Evolutionary conservation across 2,329 filamentous ascomycete species (phyloP).

Genomic region (Cladosporium austrohemisphaericum): DNA sequence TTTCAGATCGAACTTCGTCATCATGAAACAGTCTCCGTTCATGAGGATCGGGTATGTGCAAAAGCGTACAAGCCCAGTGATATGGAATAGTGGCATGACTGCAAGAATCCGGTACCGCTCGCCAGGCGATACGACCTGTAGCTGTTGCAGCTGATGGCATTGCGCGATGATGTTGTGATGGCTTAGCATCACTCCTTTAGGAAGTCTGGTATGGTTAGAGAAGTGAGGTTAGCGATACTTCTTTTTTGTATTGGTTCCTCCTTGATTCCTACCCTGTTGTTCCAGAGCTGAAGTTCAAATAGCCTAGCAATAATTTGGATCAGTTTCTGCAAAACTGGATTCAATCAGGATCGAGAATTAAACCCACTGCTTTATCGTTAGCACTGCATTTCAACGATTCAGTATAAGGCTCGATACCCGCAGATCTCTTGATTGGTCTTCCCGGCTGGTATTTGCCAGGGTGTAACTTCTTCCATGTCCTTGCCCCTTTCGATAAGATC

Average conservation of each 20-base stretch:
- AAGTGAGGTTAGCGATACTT: neutral
- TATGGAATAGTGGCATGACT: slow-evolving; percentile 59
- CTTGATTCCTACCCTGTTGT: slow-evolving; percentile 34
- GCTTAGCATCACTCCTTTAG: slow-evolving; percentile 49
- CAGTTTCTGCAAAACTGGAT: no score
- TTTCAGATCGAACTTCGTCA: slow-evolving; percentile 59
- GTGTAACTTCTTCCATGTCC: slow-evolving; percentile 25
- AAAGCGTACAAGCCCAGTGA: slow-evolving; percentile 58
- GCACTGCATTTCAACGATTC: no score
- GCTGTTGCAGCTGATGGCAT: slow-evolving; percentile 54
- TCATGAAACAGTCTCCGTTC: slow-evolving; percentile 61
- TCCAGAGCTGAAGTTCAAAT: slow-evolving; percentile 48
- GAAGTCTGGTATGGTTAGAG: no score
- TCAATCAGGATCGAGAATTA: no score
- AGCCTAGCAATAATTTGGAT: no score
- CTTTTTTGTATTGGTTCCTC: neutral
- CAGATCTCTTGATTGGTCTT: slow-evolving; percentile 52
- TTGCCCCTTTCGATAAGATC: slow-evolving; percentile 41
- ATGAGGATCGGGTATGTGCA: slow-evolving; percentile 60
- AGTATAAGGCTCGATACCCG: slow-evolving; percentile 15
- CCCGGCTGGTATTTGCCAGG: slow-evolving; percentile 48
- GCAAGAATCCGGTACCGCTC: slow-evolving; percentile 49
- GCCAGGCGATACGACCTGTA: slow-evolving; percentile 42
- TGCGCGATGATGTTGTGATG: slow-evolving; percentile 55
- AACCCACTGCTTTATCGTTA: no score